Percentiles rank a stretch among this genome's conserved stretches.
Evolutionary conservation across 192 early-diverging fungal species (phyloP).

Genomic region (Coemansia sp.): DNA sequence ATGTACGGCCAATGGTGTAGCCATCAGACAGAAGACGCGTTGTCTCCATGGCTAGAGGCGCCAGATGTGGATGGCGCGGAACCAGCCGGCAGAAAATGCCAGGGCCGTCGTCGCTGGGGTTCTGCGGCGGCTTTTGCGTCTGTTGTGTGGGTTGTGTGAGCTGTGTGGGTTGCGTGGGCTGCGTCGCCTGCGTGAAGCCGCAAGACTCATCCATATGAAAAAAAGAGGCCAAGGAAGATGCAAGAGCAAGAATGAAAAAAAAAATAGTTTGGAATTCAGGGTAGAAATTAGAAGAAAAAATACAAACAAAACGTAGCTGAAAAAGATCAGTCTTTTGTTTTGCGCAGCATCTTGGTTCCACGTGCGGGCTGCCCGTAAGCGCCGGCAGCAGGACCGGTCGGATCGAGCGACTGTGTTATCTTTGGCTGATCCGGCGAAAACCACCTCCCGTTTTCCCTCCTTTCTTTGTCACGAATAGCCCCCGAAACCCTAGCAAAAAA

Average conservation of each 20-base stretch:
- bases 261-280: not conserved
- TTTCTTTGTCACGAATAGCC: too few species aligned
- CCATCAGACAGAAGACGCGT: slow-evolving; percentile 24
- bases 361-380: too few species aligned
- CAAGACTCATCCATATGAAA: not conserved
- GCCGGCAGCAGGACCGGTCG: too few species aligned
- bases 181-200: slow-evolving; percentile 19
- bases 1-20: slow-evolving; percentile 39
- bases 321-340: too few species aligned
- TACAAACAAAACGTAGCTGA: too few species aligned
- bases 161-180: slow-evolving; percentile 46
- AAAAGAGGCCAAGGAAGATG: not conserved
- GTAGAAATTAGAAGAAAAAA: not conserved
- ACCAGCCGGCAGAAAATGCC: slow-evolving; percentile 36
- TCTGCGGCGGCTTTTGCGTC: slow-evolving; percentile 40
- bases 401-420: too few species aligned
- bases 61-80: slow-evolving; percentile 44
- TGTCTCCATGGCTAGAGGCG: slow-evolving; percentile 28
- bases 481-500: too few species aligned
- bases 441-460: too few species aligned
- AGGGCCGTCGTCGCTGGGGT: slow-evolving; percentile 3
- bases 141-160: slow-evolving; percentile 26
- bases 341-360: too few species aligned
- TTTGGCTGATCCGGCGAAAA: too few species aligned
- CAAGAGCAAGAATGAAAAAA: not conserved